A percentile compares a stretch with the other conserved stretches of the same genome.
These are phyloP conservation scores for Cudoniella acicularis DNA, from an alignment of 495 filamentous ascomycete species.

Conservation along the genomic window DNA sequence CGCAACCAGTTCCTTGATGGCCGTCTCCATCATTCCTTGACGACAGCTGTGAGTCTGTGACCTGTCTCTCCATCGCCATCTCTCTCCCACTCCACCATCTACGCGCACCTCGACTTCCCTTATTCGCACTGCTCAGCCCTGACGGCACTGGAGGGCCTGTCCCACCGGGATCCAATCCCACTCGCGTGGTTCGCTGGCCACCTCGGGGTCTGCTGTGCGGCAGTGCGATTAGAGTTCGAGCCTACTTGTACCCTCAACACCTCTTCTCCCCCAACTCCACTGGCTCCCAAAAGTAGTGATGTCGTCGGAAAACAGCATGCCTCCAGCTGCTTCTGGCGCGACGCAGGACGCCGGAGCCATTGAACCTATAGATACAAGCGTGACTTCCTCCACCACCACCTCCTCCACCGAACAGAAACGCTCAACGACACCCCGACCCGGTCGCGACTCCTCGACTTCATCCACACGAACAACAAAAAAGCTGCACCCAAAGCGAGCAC, in stretches of 20 bases:
- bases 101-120: too few species aligned
- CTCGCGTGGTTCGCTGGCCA: background rate
- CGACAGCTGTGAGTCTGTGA: too few species aligned
- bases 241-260: background rate
- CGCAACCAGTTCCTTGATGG: too few species aligned
- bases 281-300: background rate
- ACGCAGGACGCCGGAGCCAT: background rate
- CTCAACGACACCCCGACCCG: background rate
- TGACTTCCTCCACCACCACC: background rate
- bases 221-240: background rate
- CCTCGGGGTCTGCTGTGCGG: background rate
- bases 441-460: background rate
- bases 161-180: background rate
- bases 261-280: background rate
- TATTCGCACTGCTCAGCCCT: too few species aligned
- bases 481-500: slow-evolving; percentile 18
- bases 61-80: too few species aligned
- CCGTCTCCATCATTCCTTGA: too few species aligned
- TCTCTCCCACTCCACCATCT: too few species aligned
- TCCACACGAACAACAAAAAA: slow-evolving; percentile 24
- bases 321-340: background rate
- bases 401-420: background rate
- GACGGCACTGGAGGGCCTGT: background rate
- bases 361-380: slow-evolving; percentile 1
- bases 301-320: background rate